Evolutionary conservation across 768 basidiomycete genomes (phyloP), one percentile per base, ranked within the genome.

Genomic region (Termitomyces sp.): DNA sequence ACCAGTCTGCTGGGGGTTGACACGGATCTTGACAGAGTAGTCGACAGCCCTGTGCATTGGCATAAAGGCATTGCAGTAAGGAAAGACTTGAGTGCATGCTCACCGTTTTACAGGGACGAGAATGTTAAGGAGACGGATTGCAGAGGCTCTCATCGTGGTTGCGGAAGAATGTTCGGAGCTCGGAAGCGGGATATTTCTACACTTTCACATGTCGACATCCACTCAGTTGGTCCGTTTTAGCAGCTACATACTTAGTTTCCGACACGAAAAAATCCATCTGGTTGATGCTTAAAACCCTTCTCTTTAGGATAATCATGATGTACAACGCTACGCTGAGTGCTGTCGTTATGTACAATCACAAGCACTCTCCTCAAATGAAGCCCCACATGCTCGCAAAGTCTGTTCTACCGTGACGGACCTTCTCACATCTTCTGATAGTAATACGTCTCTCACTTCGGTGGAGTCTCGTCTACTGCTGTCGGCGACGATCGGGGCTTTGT

Each of bases 11-110:
- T 89, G 86, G 6, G 94, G 83, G 68, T 96, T 96, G 47, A 99
- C 93, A 49, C 96, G 90, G 74, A 99, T 97, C 80, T 98, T 98
- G 73, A 96, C 94, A 3, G 94, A 89, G 84, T 91, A 99, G 75
- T 98, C 97, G 49, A 99, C 89, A 49, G 91, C 86, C 59, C 92
- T 97, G 58, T 27, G 49, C 46, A 20, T 29, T 38, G 25, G 23
- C 11, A 20, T 47, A 51, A 49, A 25, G 20, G 38, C 11, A 33
- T 35, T 50, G 22, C 7, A 29, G 7, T 5, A n/a, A 12, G 31
- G 16, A 45, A 12, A 32, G n/a, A 43, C 16, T 50, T 5, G 38
- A 6, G 3, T 15, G 31, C 6, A 11, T 29, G 58, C 75, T 52
- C 64, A 91, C 85, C 95, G 81, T 76, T 98, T 98, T 46, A 98